Evolutionary conservation across 805 yeast genomes (phyloP), one percentile per base, ranked within the genome.

Genomic region (Candida chilensis): DNA sequence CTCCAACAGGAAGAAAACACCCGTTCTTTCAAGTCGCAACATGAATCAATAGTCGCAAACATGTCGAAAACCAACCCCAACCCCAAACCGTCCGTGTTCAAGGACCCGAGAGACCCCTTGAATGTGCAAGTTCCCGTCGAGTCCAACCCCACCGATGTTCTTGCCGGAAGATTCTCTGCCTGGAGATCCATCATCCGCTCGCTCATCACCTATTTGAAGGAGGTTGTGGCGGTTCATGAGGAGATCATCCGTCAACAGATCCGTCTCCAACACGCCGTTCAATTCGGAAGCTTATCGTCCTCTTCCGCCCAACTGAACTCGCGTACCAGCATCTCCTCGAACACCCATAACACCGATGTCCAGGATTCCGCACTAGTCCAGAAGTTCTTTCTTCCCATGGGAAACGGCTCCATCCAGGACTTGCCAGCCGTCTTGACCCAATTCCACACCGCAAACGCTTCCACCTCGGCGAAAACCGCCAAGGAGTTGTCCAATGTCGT

Each of bases 181-280:
- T 90, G 96, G 96, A 65, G 95, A 35, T 67, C 71, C 24, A 74
- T 88, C 32, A 76, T 87, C 34, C 74, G 77, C 37, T 79, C 90
- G 20, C 57, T 90, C 33, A 67, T 84, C 14, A 72, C 68, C 28
- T 90, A 90, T 47, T 63, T 90, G 38, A 72, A 71, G 37, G 95
- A 87, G 45, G 78, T 76, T 24, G 86, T 85, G 7, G 70, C 82
- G 10, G 88, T 84, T 33, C 92, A 87, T 49, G 96, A 88, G 52
- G 95, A 88, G 48, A 71, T 85, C 12, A 77, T 83, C 20, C 73
- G 95, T 35, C 94, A 85, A 45, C 92, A 85, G 41, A 56, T 78
- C 30, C 62, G 95, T 30, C 65, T 87, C 27, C 83, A 85, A 36
- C 88, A 85, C 49, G 86, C 94, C 7, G 78, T 83, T 13, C 59